Conservation (phyloP, 2,329 filamentous ascomycete genomes). For the Trichoderma atrobrunneum region DNA sequence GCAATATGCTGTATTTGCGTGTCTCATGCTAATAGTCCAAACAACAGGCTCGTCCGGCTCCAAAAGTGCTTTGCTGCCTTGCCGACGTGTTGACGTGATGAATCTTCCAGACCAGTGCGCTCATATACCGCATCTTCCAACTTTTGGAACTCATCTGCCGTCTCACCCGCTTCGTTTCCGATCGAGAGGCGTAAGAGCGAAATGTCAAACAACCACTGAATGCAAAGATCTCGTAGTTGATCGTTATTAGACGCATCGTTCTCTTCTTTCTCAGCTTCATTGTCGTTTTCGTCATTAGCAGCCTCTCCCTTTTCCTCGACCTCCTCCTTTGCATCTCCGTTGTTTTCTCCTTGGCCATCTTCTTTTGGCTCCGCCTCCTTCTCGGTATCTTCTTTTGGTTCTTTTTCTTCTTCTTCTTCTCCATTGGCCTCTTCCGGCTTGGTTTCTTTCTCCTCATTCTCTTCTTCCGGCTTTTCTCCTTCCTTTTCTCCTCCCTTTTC, state of each 20-base stretch:
- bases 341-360: conserved; percentile 2
- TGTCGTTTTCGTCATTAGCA: not conserved
- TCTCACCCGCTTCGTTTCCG: conserved; percentile 26
- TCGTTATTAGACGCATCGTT: conserved; percentile 20
- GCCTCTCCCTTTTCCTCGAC: conserved; percentile 19
- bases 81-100: conserved; percentile 51
- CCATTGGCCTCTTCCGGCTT: not conserved
- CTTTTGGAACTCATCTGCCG: conserved; percentile 36
- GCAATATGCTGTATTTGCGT: not conserved
- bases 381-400: conserved; percentile 10
- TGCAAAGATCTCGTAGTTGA: conserved; percentile 46
- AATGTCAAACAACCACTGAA: conserved; percentile 63
- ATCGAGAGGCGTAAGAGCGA: conserved; percentile 49
- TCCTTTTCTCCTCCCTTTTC: conserved; percentile 16
- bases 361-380: conserved; percentile 20
- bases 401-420: conserved; percentile 20
- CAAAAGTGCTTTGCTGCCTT: conserved; percentile 74
- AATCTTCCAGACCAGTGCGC: conserved; percentile 48
- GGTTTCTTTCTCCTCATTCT: conserved; percentile 6
- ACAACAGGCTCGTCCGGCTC: conserved; percentile 77
- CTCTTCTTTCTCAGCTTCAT: not conserved
- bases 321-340: conserved; percentile 19
- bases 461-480: conserved; percentile 15
- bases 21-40: conserved; percentile 64
- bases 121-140: conserved; percentile 47